phyloP scores from a whole-genome alignment of 805 yeast genomes.

The Saccharomycopsis sp. region DNA sequence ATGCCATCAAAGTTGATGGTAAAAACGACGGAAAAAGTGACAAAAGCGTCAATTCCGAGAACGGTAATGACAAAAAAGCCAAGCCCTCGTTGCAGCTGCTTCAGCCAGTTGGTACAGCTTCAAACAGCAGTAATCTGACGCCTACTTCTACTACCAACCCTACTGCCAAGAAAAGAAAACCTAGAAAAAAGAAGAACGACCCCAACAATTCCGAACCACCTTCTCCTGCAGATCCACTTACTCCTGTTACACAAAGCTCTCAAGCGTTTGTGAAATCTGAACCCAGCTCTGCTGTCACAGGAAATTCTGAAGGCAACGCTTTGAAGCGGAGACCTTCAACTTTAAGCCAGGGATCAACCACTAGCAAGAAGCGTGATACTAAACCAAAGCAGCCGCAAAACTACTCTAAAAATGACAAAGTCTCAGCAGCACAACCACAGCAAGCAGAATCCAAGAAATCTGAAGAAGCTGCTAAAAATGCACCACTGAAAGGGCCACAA shows the following conservation, averaged over 20 bases:
- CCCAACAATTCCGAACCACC: slow-evolving; percentile 6
- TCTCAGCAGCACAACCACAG: slow-evolving; percentile 26
- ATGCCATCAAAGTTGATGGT: slow-evolving; percentile 19
- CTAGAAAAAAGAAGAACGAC: slow-evolving; percentile 22
- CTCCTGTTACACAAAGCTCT: too few species aligned
- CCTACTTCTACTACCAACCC: slow-evolving; percentile 19
- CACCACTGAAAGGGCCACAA: too few species aligned
- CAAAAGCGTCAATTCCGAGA: too few species aligned
- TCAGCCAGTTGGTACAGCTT: too few species aligned
- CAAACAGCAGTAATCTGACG: too few species aligned
- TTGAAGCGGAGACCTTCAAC: slow-evolving; percentile 5
- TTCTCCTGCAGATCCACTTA: slow-evolving; percentile 17
- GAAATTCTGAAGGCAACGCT: too few species aligned
- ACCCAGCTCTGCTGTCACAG: too few species aligned
- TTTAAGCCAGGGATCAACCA: background rate
- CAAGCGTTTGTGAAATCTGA: too few species aligned
- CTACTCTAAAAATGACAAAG: background rate
- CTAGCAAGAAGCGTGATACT: slow-evolving; percentile 3
- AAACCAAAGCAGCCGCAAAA: slow-evolving; percentile 6
- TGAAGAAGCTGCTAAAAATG: too few species aligned
- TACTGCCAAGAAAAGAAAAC: slow-evolving; percentile 24
- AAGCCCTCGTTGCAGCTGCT: too few species aligned
- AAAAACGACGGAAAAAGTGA: slow-evolving; percentile 15
- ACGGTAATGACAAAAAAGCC: too few species aligned
- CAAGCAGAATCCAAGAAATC: slow-evolving; percentile 6